Percentiles rank a stretch among this genome's conserved stretches.
Conservation (phyloP, 345 rosid species). For the Rhizophora apiculata region DNA sequence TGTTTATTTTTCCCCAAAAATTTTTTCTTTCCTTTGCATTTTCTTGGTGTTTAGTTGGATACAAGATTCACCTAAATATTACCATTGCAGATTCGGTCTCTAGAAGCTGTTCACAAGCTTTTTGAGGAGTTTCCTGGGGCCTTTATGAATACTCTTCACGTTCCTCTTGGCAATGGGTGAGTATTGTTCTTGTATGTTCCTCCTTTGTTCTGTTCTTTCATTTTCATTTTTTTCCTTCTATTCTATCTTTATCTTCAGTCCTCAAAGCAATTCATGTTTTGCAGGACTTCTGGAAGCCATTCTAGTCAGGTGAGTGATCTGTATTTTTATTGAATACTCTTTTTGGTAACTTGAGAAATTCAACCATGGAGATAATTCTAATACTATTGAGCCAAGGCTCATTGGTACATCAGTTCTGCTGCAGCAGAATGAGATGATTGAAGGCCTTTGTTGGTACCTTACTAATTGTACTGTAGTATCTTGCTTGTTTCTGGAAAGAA, state of each 20-base stretch:
- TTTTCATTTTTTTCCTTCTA: not conserved
- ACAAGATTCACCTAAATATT: constrained; percentile 6
- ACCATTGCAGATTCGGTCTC: constrained; percentile 74
- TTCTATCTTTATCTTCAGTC: constrained; percentile 1
- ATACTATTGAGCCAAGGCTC: not conserved
- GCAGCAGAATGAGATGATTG: too few species aligned
- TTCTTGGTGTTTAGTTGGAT: constrained; percentile 6
- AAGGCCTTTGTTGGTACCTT: too few species aligned
- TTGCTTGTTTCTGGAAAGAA: too few species aligned
- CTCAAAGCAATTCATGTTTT: constrained; percentile 18
- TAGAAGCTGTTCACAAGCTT: constrained; percentile 76
- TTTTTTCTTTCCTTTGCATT: not conserved
- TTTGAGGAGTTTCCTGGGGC: constrained; percentile 92
- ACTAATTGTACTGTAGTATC: too few species aligned
- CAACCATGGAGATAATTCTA: not conserved
- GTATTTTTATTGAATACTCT: not conserved
- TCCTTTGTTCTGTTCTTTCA: not conserved
- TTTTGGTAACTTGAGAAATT: not conserved
- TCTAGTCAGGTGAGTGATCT: constrained; percentile 47
- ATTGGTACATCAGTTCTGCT: too few species aligned
- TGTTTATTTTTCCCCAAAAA: constrained; percentile 4
- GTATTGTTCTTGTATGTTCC: constrained; percentile 2
- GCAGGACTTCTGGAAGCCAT: constrained; percentile 49
- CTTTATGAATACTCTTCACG: constrained; percentile 67
- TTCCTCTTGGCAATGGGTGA: constrained; percentile 53